Evolutionary conservation across 2,329 filamentous ascomycete genomes (phyloP).

Genomic region (Chaetomiaceae sp.): DNA sequence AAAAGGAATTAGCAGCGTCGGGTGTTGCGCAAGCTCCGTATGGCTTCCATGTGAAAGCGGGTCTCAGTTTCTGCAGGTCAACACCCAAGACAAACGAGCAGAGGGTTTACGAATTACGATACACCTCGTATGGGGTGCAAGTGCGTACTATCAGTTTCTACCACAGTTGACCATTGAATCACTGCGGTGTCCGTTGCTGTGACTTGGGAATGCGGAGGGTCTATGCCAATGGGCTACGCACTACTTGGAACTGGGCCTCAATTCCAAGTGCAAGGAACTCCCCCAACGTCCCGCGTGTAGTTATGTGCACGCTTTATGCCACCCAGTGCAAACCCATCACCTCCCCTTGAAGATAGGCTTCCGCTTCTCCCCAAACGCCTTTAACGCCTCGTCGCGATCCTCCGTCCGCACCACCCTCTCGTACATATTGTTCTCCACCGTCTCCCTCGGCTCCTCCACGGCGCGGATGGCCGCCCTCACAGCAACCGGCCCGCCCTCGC

Average conservation of each 20-base stretch:
- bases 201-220: too few species aligned
- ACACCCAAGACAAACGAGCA: too few species aligned
- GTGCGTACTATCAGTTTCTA: too few species aligned
- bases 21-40: background rate
- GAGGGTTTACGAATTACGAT: too few species aligned
- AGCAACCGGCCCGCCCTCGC: conserved; percentile 75
- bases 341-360: conserved; percentile 55
- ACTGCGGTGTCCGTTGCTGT: too few species aligned
- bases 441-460: conserved; percentile 66
- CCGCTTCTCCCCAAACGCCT: conserved; percentile 69
- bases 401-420: conserved; percentile 75
- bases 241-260: too few species aligned
- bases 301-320: background rate
- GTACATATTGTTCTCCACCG: conserved; percentile 84
- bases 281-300: too few species aligned
- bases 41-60: background rate
- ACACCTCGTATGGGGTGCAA: too few species aligned
- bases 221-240: too few species aligned
- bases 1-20: background rate
- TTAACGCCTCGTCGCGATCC: conserved; percentile 83
- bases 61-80: background rate
- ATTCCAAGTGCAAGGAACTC: too few species aligned
- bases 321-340: conserved; percentile 29
- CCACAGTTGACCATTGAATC: too few species aligned
- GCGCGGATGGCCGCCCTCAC: conserved; percentile 75